Evolutionary conservation across 2,329 filamentous ascomycete species (phyloP), one percentile per base, ranked within the genome.

Genomic region (Fragosphaeria purpurea): DNA sequence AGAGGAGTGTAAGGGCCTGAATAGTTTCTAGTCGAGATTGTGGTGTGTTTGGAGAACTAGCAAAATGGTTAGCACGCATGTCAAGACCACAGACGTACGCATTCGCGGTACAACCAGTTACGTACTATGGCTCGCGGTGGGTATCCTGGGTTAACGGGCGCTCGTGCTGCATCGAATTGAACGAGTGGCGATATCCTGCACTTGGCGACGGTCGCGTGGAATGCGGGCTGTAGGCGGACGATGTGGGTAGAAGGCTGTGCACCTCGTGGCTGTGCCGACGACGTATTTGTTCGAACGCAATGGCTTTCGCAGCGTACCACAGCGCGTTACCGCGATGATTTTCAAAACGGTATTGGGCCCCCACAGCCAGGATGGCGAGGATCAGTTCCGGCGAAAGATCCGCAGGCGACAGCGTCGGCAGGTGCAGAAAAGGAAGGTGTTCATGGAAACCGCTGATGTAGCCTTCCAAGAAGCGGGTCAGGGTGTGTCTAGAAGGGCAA

Each of bases 351-450:
- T 84, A 85, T 57, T 83, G 80, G 0, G 82, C 82, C 10, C 82
- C 82, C 2, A 86, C 77, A 0, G 84, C 81, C 30, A 83, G 70
- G 12, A 87, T 76, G 0, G 83, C 83, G 33, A 88, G 66, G 5
- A 86, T 67, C 4, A 88, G 67, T 62, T 87, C 85, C 0, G 83
- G 76, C 0, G 82, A 78, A n/a, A 80, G 73, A n/a, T 80, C 76
- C 7, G 76, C 75, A 0, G 82, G 75, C 2, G 73, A 71, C 44
- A 87, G 70, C 0, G 83, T 86, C 0, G 84, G 79, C 5, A 86
- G 67, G 60, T 88, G 84, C 33, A 88, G 68, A 54, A 87, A 79
- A 0, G 76, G 77, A 41, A 80, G 69, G 53, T 79, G 75, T 32
- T 75, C 70, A 51, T 80, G 63, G 52, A 87, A 86, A 0, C 83